Evolutionary conservation across 208 protist species (phyloP).

Genomic region (Trypanosoma lewisi): DNA sequence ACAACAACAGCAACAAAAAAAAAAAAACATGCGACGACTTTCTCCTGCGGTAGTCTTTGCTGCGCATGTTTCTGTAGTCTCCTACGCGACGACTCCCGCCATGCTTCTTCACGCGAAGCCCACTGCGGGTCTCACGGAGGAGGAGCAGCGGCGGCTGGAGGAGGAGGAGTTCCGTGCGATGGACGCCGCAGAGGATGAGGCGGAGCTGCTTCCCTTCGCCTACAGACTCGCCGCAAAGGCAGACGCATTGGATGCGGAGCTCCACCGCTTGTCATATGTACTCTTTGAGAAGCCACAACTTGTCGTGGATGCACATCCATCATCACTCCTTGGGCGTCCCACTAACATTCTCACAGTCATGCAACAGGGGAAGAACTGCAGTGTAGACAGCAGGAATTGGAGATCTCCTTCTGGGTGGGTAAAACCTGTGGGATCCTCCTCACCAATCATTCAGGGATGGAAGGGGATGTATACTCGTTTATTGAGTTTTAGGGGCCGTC

Average conservation of each 20-base stretch:
- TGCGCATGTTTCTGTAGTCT: background rate
- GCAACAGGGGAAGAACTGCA: slow-evolving; percentile 1
- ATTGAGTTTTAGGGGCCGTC: background rate
- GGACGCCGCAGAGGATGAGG: slow-evolving; percentile 29
- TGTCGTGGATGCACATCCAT: slow-evolving; percentile 39
- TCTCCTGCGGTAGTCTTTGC: background rate
- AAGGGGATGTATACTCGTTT: background rate
- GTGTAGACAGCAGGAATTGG: background rate
- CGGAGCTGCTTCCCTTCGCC: slow-evolving; percentile 42
- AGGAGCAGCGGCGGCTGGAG: slow-evolving; percentile 3
- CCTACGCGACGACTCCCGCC: background rate
- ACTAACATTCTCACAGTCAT: slow-evolving; percentile 44
- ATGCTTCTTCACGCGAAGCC: background rate
- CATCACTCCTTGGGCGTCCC: slow-evolving; percentile 44
- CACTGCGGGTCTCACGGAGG: background rate
- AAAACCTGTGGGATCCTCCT: slow-evolving; percentile 26
- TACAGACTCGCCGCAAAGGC: slow-evolving; percentile 55
- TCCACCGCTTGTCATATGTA: slow-evolving; percentile 53
- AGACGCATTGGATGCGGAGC: slow-evolving; percentile 57
- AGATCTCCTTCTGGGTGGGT: slow-evolving; percentile 4
- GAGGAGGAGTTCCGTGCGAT: slow-evolving; percentile 70
- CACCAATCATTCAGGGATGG: slow-evolving; percentile 15
- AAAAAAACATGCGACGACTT: background rate
- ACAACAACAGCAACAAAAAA: too few relatives aligned
- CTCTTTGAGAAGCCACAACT: slow-evolving; percentile 63